Conservation (phyloP, 306 rosid species). For the Dicorynia guianensis region DNA sequence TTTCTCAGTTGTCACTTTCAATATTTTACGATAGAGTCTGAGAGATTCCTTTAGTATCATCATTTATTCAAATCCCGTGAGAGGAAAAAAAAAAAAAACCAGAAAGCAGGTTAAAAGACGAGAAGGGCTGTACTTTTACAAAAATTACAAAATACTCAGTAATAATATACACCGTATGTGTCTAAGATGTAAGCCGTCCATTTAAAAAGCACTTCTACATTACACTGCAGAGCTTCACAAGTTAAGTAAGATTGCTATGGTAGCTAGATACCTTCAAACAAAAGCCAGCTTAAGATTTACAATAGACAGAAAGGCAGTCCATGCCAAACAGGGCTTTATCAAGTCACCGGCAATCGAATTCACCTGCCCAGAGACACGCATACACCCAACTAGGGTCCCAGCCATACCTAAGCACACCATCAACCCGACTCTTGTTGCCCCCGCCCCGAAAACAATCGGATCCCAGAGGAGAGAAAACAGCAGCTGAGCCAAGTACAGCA, state of each 20-base stretch:
- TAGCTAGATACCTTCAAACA: not conserved
- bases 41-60: no score
- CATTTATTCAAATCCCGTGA: no score
- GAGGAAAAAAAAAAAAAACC: no score
- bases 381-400: constrained; percentile 47
- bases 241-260: not conserved
- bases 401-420: constrained; percentile 47
- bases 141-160: not conserved
- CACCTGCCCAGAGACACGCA: constrained; percentile 45
- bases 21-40: no score
- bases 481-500: constrained; percentile 58
- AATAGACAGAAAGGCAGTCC: constrained; percentile 59
- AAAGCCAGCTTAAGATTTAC: constrained; percentile 64
- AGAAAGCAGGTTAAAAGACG: no score
- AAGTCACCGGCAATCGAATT: constrained; percentile 52
- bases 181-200: not conserved
- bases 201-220: constrained; percentile 2
- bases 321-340: constrained; percentile 66
- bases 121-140: no score
- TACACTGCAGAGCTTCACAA: not conserved
- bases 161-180: constrained; percentile 15
- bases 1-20: no score
- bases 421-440: constrained; percentile 53
- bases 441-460: constrained; percentile 59
- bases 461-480: constrained; percentile 59